Conservation (phyloP, 352 stramenopile genomes). For the Phytophthora sansomeana region DNA sequence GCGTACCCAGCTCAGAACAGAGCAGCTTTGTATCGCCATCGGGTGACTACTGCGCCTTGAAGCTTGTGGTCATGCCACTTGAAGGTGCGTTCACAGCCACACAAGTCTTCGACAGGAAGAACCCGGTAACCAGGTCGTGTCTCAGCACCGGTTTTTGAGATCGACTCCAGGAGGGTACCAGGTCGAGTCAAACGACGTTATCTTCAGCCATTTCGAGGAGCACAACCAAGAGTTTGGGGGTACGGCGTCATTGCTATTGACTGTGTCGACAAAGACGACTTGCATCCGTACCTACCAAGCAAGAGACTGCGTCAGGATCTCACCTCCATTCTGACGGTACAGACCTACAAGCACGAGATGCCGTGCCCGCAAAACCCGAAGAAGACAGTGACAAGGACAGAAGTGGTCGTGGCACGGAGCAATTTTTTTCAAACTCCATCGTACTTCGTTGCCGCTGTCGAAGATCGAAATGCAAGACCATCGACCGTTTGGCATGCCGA, state of each 20-base stretch:
- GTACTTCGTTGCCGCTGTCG: slow-evolving; percentile 33
- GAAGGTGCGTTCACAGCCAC: slow-evolving; percentile 24
- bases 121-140: slow-evolving; percentile 18
- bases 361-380: slow-evolving; percentile 13
- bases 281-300: slow-evolving; percentile 38
- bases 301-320: slow-evolving; percentile 46
- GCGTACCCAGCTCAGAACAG: slow-evolving; percentile 26
- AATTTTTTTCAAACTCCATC: slow-evolving; percentile 50
- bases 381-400: slow-evolving; percentile 25
- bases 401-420: slow-evolving; percentile 46
- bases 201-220: slow-evolving; percentile 37
- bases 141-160: slow-evolving; percentile 37
- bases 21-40: slow-evolving; percentile 34
- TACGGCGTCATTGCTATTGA: slow-evolving; percentile 40
- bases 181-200: slow-evolving; percentile 41
- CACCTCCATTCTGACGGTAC: slow-evolving; percentile 35
- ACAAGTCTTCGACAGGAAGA: slow-evolving; percentile 38
- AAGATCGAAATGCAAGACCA: slow-evolving; percentile 35
- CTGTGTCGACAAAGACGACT: slow-evolving; percentile 45
- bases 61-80: slow-evolving; percentile 40
- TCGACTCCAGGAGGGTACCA: slow-evolving; percentile 35
- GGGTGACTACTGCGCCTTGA: slow-evolving; percentile 35
- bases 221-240: slow-evolving; percentile 32
- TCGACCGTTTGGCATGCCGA: slow-evolving; percentile 34
- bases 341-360: slow-evolving; percentile 28